Base-by-base conservation (phyloP, 2,329 filamentous ascomycete species). In the Neofusicoccum cordaticola region DNA sequence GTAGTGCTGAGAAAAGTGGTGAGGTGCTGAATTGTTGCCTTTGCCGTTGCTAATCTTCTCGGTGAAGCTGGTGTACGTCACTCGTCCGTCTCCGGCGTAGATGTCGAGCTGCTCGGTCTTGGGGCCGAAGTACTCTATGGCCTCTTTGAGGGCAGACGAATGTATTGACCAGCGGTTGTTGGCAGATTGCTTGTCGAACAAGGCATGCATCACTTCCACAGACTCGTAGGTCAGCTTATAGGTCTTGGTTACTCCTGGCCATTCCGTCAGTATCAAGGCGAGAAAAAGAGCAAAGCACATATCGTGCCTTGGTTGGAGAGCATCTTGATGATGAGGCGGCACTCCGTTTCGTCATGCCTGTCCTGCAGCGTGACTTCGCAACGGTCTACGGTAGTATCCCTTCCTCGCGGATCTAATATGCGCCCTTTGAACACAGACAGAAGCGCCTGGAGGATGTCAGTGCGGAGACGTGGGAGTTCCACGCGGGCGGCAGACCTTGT, bases 41-140 rank as follows among this genome's bases (percentile, higher is more conserved):
- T 85, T 88, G 7, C 88, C 87, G 69, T 88, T 89, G 64, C 88
- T 84, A 8, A 90, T 86, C 78, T 92, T 93, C 74, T 93, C 91
- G 0, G 90, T 93, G 71, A 91, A 93, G 72, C 90, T 93, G 31
- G 90, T 91, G 70, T 94, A 91, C 65, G 91, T 90, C 15, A 90
- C 84, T 66, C 85, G 84, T 9, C 80, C 88, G 52, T 90, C 85
- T 62, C 90, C 87, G 12, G 88, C 87, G 71, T 90, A 90, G 67
- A 94, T 89, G 69, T 93, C 91, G 2, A 94, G 83, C 69, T 93
- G 89, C 74, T 94, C 91, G 37, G 91, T 92, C 4, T 90, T 90
- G 1, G 89, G 89, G 0, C 90, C 90, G 71, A 93, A 93, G 72
- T 92, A 90, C 66, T 93, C 91, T 77, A 91, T 88, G 67, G 92